phyloP scores from a whole-genome alignment of 192 early-diverging fungal species.

The Pilobolus umbonatus region DNA sequence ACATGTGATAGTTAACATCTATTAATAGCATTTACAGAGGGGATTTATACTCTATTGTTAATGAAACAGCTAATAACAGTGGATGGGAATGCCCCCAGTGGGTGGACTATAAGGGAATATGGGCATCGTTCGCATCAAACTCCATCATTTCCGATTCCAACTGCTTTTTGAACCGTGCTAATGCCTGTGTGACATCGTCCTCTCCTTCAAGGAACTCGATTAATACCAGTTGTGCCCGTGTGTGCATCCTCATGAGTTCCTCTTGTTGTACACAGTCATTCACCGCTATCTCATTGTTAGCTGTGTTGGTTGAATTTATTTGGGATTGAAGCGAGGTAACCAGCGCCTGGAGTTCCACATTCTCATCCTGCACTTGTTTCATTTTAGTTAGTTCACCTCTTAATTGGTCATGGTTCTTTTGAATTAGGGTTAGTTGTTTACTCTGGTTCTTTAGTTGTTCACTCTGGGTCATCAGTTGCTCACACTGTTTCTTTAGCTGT shows the following conservation, averaged over 20 bases:
- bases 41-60: background rate
- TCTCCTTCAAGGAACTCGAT: slow-evolving; percentile 24
- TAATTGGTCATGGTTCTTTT: background rate
- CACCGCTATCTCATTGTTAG: background rate
- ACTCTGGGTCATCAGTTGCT: too few species aligned
- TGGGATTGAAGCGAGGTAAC: background rate
- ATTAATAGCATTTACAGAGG: background rate
- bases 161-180: slow-evolving; percentile 17
- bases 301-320: background rate
- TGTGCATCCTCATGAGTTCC: slow-evolving; percentile 11
- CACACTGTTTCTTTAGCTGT: background rate
- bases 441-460: background rate
- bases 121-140: background rate
- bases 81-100: background rate
- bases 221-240: slow-evolving; percentile 16
- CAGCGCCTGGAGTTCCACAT: background rate
- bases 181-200: slow-evolving; percentile 6
- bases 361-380: background rate
- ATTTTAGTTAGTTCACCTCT: background rate
- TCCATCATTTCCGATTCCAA: slow-evolving; percentile 6
- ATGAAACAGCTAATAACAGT: background rate
- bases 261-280: slow-evolving; percentile 2
- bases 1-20: background rate
- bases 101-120: too few species aligned
- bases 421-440: background rate